Base-by-base conservation (phyloP, 2,329 filamentous ascomycete genomes). In the Albifimbria verrucaria region DNA sequence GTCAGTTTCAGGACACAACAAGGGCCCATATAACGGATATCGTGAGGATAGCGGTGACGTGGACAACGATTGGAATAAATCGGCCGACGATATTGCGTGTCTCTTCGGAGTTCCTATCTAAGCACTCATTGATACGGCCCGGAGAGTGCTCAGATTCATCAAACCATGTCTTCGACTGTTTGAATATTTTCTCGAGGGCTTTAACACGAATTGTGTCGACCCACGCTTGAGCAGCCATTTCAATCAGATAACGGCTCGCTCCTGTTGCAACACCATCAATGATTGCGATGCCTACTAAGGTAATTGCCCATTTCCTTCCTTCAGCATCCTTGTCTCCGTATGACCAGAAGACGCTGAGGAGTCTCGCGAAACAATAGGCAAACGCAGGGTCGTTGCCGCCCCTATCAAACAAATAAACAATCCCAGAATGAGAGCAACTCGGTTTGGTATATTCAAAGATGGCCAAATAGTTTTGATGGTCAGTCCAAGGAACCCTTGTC, bases 61-160 rank as follows among this genome's bases (percentile, higher is more conserved):
- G 82, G 15, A 92, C 76, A 1, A 88, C 69, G 50, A 88, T 83
- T 1, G 88, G 87, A 1, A 87, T 78, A 63, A 96, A 96, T 2
- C 88, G 82, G 2, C 89, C 88, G 0, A 96, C 78, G 0, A 97
- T 74, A 60, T 90, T 92, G 9, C 89, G 82, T 82, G 94, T 92
- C 65, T 96, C 91, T 66, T 97, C 92, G 0, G 88, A 89, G 61
- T 90, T 89, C 17, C 88, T 82, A 62, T 96, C 90, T 0, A 97
- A 78, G 44, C 81, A 87, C 55, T 90, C 85, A 1, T 79, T 84
- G 42, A 97, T 77, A 2, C 78, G 77, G 1, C 77, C 75, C 0
- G 87, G 74, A 0, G 80, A 82, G 66, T 94, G 89, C 28, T 77
- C 76, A 2, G 87, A 77, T 48, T 79, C 74, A 57, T 91, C 86